These are phyloP conservation scores for Suhomyces emberorum DNA, from an alignment of 805 yeast genomes.

Conservation along the genomic window DNA sequence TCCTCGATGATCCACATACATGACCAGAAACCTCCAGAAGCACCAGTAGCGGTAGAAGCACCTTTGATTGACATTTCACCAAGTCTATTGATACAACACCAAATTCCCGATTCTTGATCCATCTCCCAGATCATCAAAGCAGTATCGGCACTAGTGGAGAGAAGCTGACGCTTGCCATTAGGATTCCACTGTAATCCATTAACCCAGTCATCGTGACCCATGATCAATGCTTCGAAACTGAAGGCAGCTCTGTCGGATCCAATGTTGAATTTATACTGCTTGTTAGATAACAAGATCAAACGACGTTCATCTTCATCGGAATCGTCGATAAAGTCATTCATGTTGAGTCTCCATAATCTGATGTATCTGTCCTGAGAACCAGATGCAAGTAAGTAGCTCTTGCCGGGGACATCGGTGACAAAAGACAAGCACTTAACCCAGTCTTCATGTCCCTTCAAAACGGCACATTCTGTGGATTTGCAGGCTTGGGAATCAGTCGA, in stretches of 20 bases:
- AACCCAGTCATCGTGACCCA: constrained; percentile 99
- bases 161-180: constrained; percentile 45
- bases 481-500: constrained; percentile 17
- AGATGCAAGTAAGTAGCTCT: constrained; percentile 68
- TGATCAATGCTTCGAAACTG: constrained; percentile 84
- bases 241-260: constrained; percentile 46
- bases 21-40: constrained; percentile 67
- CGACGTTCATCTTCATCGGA: constrained; percentile 53
- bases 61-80: constrained; percentile 96
- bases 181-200: constrained; percentile 83
- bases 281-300: constrained; percentile 61
- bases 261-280: constrained; percentile 59
- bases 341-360: constrained; percentile 76
- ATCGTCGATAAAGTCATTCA: constrained; percentile 53
- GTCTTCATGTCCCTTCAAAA: constrained; percentile 88
- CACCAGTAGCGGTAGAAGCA: constrained; percentile 97
- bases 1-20: constrained; percentile 60
- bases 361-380: constrained; percentile 94
- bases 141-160: constrained; percentile 91
- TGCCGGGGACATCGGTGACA: constrained; percentile 43
- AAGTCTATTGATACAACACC: constrained; percentile 77
- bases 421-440: constrained; percentile 83
- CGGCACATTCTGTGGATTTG: constrained; percentile 42
- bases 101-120: constrained; percentile 79
- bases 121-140: constrained; percentile 94